phyloP scores from a whole-genome alignment of 192 early-diverging fungal species.

The Gryganskiella cystojenkinii region DNA sequence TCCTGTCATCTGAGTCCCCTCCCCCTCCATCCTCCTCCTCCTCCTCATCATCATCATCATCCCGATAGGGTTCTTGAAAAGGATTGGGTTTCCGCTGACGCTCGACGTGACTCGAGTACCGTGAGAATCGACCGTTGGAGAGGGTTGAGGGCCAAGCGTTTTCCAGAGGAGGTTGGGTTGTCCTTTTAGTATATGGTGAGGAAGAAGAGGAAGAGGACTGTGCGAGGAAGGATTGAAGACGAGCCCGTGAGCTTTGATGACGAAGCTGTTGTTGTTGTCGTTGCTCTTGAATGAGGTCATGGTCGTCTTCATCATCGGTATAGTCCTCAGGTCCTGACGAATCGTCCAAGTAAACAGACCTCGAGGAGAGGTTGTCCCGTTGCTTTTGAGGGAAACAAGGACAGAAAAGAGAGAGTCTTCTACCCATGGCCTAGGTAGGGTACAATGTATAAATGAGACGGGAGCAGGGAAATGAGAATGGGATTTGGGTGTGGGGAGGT shows the following conservation, averaged over 20 bases:
- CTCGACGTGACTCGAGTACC: neutral
- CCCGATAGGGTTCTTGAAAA: constrained; percentile 16
- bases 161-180: neutral
- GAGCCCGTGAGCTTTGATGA: neutral
- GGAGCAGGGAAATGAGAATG: neutral
- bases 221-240: neutral
- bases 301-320: constrained; percentile 30
- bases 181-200: too few species aligned
- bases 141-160: constrained; percentile 36
- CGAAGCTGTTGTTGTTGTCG: neutral
- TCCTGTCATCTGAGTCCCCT: neutral
- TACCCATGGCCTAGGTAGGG: constrained; percentile 14
- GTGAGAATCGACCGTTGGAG: constrained; percentile 29
- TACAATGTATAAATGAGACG: neutral
- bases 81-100: constrained; percentile 21
- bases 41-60: constrained; percentile 1
- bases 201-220: too few species aligned
- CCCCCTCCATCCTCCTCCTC: neutral
- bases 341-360: constrained; percentile 39
- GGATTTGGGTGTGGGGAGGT: neutral
- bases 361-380: constrained; percentile 40
- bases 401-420: constrained; percentile 20
- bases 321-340: constrained; percentile 31
- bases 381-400: constrained; percentile 44
- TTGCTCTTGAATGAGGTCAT: neutral